phyloP scores from a whole-genome alignment of 805 yeast species.

The Starmerella apis region DNA sequence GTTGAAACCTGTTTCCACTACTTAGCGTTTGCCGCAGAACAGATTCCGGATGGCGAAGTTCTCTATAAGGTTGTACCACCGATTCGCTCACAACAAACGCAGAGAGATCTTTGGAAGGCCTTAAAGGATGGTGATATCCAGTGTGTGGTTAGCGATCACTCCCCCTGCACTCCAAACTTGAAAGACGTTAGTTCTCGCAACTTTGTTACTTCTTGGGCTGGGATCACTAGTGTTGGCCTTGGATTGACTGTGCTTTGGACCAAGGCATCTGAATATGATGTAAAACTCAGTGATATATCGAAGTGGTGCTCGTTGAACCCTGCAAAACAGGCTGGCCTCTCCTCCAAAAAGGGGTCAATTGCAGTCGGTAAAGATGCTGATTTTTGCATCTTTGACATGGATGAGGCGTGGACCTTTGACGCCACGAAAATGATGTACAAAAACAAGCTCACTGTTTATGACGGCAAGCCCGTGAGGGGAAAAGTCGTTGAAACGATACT shows the following conservation, averaged over 20 bases:
- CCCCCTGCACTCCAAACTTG: slow-evolving; percentile 89
- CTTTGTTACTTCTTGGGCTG: slow-evolving; percentile 93
- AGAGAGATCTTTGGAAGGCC: slow-evolving; percentile 69
- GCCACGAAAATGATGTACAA: slow-evolving; percentile 46
- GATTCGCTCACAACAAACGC: slow-evolving; percentile 63
- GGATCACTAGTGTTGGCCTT: slow-evolving; percentile 84
- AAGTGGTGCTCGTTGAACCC: slow-evolving; percentile 78
- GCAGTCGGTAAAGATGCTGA: slow-evolving; percentile 79
- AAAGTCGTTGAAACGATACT: slow-evolving; percentile 69
- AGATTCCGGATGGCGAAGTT: slow-evolving; percentile 65
- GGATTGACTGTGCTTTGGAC: slow-evolving; percentile 78
- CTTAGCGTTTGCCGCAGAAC: slow-evolving; percentile 64
- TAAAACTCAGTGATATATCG: slow-evolving; percentile 51
- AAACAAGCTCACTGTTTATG: slow-evolving; percentile 80
- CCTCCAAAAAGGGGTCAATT: slow-evolving; percentile 61
- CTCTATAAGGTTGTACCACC: slow-evolving; percentile 95
- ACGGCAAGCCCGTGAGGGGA: slow-evolving; percentile 60
- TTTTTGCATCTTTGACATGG: slow-evolving; percentile 68
- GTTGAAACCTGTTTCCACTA: slow-evolving; percentile 96
- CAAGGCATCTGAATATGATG: slow-evolving; percentile 41
- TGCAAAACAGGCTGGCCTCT: slow-evolving; percentile 72
- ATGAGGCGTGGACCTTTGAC: slow-evolving; percentile 37
- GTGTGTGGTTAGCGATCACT: slow-evolving; percentile 88
- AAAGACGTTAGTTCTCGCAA: slow-evolving; percentile 76
- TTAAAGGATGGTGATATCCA: slow-evolving; percentile 53